Conservation (phyloP, 139 green algal species). For the Mesotaenium endlicherianum region DNA sequence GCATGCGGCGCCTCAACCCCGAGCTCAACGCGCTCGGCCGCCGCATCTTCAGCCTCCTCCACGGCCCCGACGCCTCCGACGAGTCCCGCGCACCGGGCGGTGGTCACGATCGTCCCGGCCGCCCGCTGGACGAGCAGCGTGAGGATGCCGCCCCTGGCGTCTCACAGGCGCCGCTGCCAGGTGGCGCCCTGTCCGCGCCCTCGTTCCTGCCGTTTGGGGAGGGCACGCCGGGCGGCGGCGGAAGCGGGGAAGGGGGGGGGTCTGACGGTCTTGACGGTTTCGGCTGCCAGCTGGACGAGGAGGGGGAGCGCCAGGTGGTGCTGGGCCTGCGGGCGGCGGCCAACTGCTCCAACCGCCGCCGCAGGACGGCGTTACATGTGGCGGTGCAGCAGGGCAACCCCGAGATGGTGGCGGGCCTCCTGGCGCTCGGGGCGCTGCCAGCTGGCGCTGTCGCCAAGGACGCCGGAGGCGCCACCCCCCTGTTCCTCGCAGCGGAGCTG, state of each 20-base stretch:
- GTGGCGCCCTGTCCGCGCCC: background rate
- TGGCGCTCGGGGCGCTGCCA: slow-evolving; percentile 62
- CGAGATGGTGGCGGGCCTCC: slow-evolving; percentile 48
- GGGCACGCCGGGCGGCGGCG: too few relatives aligned
- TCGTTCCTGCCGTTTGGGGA: too few relatives aligned
- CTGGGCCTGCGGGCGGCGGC: slow-evolving; percentile 60
- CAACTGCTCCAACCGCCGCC: slow-evolving; percentile 64
- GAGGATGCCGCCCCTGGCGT: background rate
- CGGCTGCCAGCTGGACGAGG: too few relatives aligned
- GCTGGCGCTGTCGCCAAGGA: slow-evolving; percentile 57
- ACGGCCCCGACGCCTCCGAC: background rate
- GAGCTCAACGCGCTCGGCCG: background rate
- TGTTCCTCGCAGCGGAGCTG: slow-evolving; percentile 68
- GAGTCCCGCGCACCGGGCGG: background rate
- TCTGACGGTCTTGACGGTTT: too few relatives aligned
- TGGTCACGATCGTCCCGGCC: background rate
- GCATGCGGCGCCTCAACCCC: background rate
- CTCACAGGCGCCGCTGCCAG: background rate
- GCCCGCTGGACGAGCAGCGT: background rate
- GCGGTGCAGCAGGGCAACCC: slow-evolving; percentile 59
- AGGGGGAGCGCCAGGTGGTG: background rate
- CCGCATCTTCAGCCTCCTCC: too few relatives aligned
- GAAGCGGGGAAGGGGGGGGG: too few relatives aligned
- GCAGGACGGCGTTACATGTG: slow-evolving; percentile 70
- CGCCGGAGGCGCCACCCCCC: slow-evolving; percentile 62